Base-by-base conservation (phyloP, 345 rosid genomes). In the Salix suchowensis region DNA sequence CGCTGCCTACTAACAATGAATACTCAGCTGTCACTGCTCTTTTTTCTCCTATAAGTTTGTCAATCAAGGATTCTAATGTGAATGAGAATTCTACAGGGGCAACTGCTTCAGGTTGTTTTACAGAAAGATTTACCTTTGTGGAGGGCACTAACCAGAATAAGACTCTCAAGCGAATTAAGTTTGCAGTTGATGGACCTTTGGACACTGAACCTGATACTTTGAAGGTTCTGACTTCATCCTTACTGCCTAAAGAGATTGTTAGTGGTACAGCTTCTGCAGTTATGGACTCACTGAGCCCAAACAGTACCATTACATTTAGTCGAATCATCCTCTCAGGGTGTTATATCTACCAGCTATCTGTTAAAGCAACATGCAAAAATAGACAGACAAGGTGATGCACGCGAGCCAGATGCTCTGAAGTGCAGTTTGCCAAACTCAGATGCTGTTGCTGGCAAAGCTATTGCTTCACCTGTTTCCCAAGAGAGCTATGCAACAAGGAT, bases 381-480 rank as follows among this genome's bases (percentile, higher is more conserved):
- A 32, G 84, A 81, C 12, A 85, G 67, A 68, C 78, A 75, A 54
- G 75, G 75, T 70, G 72, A 74, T 79, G 78, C 72, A 60, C 71
- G 76, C 55, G 79, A 87, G 67, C 44, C 46, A 18, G 84, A 74
- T 78, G 78, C 78, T 69, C 72, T 72, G 52, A 86, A 84, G 73
- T 76, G 72, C 62, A 68, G 78, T 58, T 21, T 66, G 75, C 76
- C 21, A 36, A 82, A 70, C 73, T 67, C 74, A 46, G 78, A 79
- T 48, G 78, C 65, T 71, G 65, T 76, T 65, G 78, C 34, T 74
- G 84, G 80, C 37, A 87, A 80, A 83, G 84, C 88, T 71, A 86
- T 85, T 78, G 85, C 91, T 28, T 92, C 94, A 48, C 94, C 96
- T 65, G 85, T 88, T 78, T 90, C 96, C 66, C 92, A 92, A 84